These are phyloP conservation scores for Echria macrotheca DNA, from an alignment of 495 filamentous ascomycete genomes.

Conservation along the genomic window DNA sequence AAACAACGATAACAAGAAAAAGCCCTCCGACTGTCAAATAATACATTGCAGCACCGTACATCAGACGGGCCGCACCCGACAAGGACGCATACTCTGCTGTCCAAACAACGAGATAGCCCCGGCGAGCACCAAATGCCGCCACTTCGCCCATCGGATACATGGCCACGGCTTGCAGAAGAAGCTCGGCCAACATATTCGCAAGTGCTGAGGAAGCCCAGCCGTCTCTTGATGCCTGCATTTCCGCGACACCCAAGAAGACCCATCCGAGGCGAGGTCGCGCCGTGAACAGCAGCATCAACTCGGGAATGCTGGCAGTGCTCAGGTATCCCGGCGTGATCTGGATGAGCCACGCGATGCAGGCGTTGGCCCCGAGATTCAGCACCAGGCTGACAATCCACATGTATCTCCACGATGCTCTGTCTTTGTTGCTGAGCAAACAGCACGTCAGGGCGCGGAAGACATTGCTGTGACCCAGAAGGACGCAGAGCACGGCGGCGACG, in stretches of 20 bases:
- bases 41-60: neutral
- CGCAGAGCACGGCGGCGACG: neutral
- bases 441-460: neutral
- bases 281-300: neutral
- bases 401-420: neutral
- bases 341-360: neutral
- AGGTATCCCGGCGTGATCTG: neutral
- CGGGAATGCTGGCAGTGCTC: neutral
- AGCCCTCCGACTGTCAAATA: neutral
- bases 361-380: neutral
- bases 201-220: neutral
- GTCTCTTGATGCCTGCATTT: neutral
- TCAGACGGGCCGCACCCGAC: neutral
- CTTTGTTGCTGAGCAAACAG: neutral
- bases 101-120: neutral
- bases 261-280: neutral
- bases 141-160: neutral
- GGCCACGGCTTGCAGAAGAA: neutral
- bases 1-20: neutral
- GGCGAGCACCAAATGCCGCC: neutral
- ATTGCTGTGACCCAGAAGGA: neutral
- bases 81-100: neutral
- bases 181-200: neutral
- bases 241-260: neutral
- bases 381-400: neutral